These are phyloP conservation scores for Pestalotiopsis sp. DNA, from an alignment of 2,329 filamentous ascomycete genomes.

Conservation along the genomic window DNA sequence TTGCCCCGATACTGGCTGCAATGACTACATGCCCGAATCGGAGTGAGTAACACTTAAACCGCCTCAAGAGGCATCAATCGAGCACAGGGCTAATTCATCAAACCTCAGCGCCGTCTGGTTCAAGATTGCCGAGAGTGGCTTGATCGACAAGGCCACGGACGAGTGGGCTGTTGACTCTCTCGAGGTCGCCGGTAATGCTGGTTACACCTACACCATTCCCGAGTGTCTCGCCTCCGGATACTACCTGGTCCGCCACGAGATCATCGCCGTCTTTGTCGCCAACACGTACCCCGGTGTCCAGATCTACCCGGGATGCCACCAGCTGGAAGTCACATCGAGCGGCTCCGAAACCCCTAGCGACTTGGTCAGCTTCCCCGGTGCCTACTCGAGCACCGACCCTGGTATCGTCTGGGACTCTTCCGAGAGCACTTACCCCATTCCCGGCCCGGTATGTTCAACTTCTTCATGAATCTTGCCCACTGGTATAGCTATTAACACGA, in stretches of 20 bases:
- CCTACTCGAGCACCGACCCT: slow-evolving; percentile 7
- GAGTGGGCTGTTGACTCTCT: slow-evolving; percentile 49
- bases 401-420: slow-evolving; percentile 11
- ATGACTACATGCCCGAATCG: slow-evolving; percentile 21
- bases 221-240: slow-evolving; percentile 47
- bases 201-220: slow-evolving; percentile 55
- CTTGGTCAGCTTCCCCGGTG: slow-evolving; percentile 23
- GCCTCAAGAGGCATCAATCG: background rate
- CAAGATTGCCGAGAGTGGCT: slow-evolving; percentile 54
- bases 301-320: slow-evolving; percentile 61
- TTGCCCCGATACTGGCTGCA: slow-evolving; percentile 48
- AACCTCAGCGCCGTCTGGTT: slow-evolving; percentile 49
- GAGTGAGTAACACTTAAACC: slow-evolving; percentile 8
- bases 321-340: slow-evolving; percentile 54
- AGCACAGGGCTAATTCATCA: background rate
- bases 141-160: slow-evolving; percentile 45
- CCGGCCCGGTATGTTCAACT: background rate
- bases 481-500: background rate
- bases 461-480: no score
- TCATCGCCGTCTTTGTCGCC: slow-evolving; percentile 55
- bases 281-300: slow-evolving; percentile 46
- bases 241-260: slow-evolving; percentile 62
- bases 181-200: slow-evolving; percentile 44
- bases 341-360: slow-evolving; percentile 43
- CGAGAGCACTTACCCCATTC: slow-evolving; percentile 8